Conservation (phyloP, 2,329 filamentous ascomycete genomes). For the Atkinsonella texensis region DNA sequence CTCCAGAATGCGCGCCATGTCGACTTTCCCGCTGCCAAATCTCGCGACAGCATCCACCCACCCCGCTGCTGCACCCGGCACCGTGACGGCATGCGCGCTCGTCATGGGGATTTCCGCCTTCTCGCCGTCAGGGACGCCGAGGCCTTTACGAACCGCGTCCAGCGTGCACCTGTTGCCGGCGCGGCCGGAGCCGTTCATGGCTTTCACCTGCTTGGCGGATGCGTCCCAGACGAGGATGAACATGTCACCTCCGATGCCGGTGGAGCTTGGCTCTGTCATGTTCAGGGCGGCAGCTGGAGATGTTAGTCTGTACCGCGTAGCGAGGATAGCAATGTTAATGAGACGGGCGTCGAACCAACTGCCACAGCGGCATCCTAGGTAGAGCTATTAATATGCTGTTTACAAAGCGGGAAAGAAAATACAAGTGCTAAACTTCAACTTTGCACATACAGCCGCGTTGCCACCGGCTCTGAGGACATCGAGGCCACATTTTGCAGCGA, state of each 20-base stretch:
- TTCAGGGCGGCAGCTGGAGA: conserved; percentile 71
- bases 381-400: too few species aligned
- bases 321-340: neutral
- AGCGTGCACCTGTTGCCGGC: conserved; percentile 58
- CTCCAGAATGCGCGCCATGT: conserved; percentile 61
- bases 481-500: conserved; percentile 80
- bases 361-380: conserved; percentile 86
- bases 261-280: conserved; percentile 84
- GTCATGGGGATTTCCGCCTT: conserved; percentile 53
- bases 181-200: conserved; percentile 89
- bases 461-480: conserved; percentile 76
- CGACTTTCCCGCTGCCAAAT: conserved; percentile 80
- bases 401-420: too few species aligned
- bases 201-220: conserved; percentile 65
- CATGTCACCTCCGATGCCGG: conserved; percentile 94
- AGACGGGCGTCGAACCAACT: conserved; percentile 43
- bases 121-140: conserved; percentile 50
- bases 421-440: too few species aligned
- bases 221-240: conserved; percentile 91
- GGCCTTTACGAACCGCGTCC: conserved; percentile 54
- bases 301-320: neutral
- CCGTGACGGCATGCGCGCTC: conserved; percentile 72
- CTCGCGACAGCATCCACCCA: conserved; percentile 84
- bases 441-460: conserved; percentile 69
- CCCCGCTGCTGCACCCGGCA: conserved; percentile 82